Evolutionary conservation across 2,329 filamentous ascomycete genomes (phyloP).

Genomic region (Ilyonectria destructans): DNA sequence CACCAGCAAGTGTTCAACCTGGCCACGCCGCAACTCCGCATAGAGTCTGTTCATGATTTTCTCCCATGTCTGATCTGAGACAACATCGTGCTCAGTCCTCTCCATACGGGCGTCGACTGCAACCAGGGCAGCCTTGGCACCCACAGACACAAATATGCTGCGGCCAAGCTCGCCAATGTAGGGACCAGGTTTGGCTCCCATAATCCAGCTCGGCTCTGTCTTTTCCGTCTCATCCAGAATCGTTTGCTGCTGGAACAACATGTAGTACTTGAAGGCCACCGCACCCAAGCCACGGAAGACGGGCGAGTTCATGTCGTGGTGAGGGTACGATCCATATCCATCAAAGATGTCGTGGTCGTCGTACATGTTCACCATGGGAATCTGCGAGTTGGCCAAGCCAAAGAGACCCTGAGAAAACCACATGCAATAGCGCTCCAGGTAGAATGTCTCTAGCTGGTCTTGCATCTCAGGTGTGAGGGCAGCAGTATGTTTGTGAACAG

Average conservation of each 20-base stretch:
- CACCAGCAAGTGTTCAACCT: constrained; percentile 92
- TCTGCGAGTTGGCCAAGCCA: constrained; percentile 92
- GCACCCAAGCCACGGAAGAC: constrained; percentile 93
- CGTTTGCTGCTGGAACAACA: constrained; percentile 98
- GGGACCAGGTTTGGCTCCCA: constrained; percentile 85
- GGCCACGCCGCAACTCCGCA: constrained; percentile 84
- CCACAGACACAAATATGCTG: constrained; percentile 88
- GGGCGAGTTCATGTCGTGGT: constrained; percentile 91
- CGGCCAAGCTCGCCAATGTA: constrained; percentile 92
- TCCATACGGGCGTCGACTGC: constrained; percentile 95
- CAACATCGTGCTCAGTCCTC: constrained; percentile 84
- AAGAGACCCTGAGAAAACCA: constrained; percentile 99
- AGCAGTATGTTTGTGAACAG: constrained; percentile 83
- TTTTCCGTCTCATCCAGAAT: constrained; percentile 84
- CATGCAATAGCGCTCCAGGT: constrained; percentile 88
- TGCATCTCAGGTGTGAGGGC: constrained; percentile 88
- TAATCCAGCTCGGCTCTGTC: constrained; percentile 91
- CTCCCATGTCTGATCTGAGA: constrained; percentile 87
- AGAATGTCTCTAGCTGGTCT: constrained; percentile 89
- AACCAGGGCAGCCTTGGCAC: constrained; percentile 84
- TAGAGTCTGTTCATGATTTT: constrained; percentile 90
- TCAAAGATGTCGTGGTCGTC: constrained; percentile 96
- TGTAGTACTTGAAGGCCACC: constrained; percentile 98
- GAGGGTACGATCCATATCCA: constrained; percentile 93
- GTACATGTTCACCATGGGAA: constrained; percentile 98